Percentiles rank a stretch among this genome's conserved stretches.
phyloP scores from a whole-genome alignment of 192 early-diverging fungal species.

The Phycomyces blakesleeanus region DNA sequence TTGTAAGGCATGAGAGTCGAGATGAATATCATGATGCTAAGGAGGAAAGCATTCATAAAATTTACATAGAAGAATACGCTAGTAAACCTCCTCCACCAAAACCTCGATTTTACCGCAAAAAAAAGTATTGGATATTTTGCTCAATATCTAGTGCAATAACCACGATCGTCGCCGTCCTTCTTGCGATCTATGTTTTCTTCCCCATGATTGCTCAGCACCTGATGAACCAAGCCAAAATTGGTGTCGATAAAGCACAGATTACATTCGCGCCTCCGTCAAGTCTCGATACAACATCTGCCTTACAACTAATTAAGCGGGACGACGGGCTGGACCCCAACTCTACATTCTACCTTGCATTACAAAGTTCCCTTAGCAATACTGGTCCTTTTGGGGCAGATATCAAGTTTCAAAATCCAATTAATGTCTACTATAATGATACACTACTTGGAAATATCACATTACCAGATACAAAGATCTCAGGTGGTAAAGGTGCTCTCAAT shows the following conservation, averaged over 20 bases:
- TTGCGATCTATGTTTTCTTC: constrained; percentile 51
- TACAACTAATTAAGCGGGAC: constrained; percentile 3
- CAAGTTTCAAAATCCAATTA: constrained; percentile 45
- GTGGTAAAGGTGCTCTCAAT: constrained; percentile 37
- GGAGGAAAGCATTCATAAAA: constrained; percentile 5
- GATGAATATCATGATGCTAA: neutral
- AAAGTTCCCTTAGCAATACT: constrained; percentile 21
- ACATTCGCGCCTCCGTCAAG: constrained; percentile 22
- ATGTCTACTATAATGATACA: constrained; percentile 41
- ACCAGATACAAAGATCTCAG: constrained; percentile 34
- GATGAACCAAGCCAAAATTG: constrained; percentile 43
- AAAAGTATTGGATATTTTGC: constrained; percentile 55
- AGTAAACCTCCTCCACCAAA: constrained; percentile 28
- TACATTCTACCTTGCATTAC: constrained; percentile 28
- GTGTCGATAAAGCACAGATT: constrained; percentile 40
- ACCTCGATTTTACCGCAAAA: constrained; percentile 41
- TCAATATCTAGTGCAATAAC: constrained; percentile 40
- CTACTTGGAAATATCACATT: constrained; percentile 41
- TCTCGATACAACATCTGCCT: neutral
- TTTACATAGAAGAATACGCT: constrained; percentile 28
- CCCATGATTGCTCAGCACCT: constrained; percentile 49
- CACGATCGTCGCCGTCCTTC: constrained; percentile 40
- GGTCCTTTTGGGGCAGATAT: constrained; percentile 47
- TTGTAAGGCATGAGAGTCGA: too few species aligned
- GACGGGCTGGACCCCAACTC: neutral